These are phyloP conservation scores for Nicotiana paniculata DNA, from an alignment of 257 asterid species.

Conservation along the genomic window DNA sequence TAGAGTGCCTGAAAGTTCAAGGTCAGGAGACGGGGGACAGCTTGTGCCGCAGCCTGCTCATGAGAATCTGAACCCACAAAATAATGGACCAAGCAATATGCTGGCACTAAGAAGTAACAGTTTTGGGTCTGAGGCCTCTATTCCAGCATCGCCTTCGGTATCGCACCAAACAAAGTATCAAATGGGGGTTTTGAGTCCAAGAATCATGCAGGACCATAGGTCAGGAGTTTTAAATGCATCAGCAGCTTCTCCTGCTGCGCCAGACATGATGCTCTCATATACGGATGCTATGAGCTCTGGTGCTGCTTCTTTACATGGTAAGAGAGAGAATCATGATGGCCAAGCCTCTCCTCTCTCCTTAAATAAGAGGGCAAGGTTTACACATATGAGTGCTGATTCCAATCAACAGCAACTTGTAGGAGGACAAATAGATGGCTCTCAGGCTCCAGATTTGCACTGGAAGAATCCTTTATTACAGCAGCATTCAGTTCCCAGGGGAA, in stretches of 20 bases:
- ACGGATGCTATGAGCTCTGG: slow-evolving; percentile 34
- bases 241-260: slow-evolving; percentile 62
- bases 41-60: slow-evolving; percentile 46
- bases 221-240: slow-evolving; percentile 51
- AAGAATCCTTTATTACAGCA: slow-evolving; percentile 68
- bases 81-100: slow-evolving; percentile 45
- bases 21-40: slow-evolving; percentile 51
- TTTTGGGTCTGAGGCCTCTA: slow-evolving; percentile 64
- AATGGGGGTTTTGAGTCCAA: slow-evolving; percentile 56
- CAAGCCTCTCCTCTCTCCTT: slow-evolving; percentile 48
- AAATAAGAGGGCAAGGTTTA: slow-evolving; percentile 63
- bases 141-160: slow-evolving; percentile 43
- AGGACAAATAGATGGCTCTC: slow-evolving; percentile 52
- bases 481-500: slow-evolving; percentile 50
- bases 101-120: slow-evolving; percentile 54
- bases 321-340: slow-evolving; percentile 71
- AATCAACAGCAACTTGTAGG: slow-evolving; percentile 54
- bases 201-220: slow-evolving; percentile 67
- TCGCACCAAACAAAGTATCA: slow-evolving; percentile 54
- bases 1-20: slow-evolving; percentile 60
- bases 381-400: slow-evolving; percentile 41
- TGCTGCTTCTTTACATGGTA: slow-evolving; percentile 53
- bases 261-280: slow-evolving; percentile 52
- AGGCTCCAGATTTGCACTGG: slow-evolving; percentile 73
- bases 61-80: slow-evolving; percentile 52